These are phyloP conservation scores for Priceomyces melissophilus DNA, from an alignment of 805 yeast species.

Conservation along the genomic window DNA sequence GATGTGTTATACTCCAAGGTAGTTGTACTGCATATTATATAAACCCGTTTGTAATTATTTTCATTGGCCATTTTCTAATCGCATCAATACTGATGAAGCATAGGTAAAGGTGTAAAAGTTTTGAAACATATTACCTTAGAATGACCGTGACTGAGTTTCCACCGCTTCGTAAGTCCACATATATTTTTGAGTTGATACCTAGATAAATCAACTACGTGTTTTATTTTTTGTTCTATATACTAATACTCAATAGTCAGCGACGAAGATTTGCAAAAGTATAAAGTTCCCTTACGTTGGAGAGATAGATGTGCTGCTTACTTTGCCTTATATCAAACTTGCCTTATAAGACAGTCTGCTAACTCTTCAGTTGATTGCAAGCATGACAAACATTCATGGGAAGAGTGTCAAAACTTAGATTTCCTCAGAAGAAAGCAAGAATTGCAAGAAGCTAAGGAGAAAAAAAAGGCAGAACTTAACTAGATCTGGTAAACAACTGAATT, in stretches of 20 bases:
- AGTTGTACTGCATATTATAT: not conserved
- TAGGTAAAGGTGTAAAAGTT: no score
- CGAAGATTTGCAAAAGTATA: conserved; percentile 77
- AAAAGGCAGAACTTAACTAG: conserved; percentile 22
- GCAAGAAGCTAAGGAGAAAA: conserved; percentile 48
- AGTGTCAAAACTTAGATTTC: conserved; percentile 80
- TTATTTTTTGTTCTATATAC: conserved; percentile 3
- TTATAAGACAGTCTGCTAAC: conserved; percentile 41
- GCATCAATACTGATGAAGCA: no score
- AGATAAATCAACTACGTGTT: not conserved
- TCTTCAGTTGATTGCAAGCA: conserved; percentile 57
- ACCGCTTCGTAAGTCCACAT: conserved; percentile 36
- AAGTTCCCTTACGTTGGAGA: conserved; percentile 75
- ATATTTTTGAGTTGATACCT: not conserved
- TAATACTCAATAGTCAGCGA: conserved; percentile 52
- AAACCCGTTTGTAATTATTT: conserved; percentile 1
- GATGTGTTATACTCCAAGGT: no score
- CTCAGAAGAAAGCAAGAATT: conserved; percentile 75
- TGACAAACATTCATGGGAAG: conserved; percentile 80
- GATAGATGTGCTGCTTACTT: conserved; percentile 73
- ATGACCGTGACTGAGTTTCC: conserved; percentile 41
- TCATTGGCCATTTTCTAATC: conserved; percentile 1
- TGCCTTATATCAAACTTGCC: conserved; percentile 43
- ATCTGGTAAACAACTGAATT: not conserved
- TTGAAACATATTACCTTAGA: not conserved